A percentile compares a stretch with the other conserved stretches of the same genome.
Conservation (phyloP, 345 rosid genomes). For the Nephelium lappaceum region DNA sequence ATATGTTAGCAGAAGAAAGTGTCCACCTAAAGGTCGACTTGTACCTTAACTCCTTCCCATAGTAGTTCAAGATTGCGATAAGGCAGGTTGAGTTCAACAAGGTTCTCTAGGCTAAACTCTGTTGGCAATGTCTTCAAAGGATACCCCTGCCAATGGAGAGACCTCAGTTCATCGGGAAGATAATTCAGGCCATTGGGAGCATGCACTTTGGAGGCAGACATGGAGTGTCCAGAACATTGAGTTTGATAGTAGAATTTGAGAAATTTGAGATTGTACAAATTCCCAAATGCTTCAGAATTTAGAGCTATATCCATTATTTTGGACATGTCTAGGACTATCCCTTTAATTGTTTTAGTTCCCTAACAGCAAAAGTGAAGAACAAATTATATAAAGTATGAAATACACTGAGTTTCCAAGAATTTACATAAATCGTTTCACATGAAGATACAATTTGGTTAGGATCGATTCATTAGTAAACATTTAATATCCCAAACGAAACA, state of each 20-base stretch:
- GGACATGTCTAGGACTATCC: background rate
- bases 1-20: background rate
- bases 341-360: constrained; percentile 11
- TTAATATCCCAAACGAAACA: background rate
- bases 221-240: background rate
- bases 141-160: constrained; percentile 38
- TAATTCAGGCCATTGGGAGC: constrained; percentile 26
- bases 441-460: too few species aligned
- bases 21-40: background rate
- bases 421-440: too few species aligned
- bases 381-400: background rate
- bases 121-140: constrained; percentile 31
- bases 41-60: constrained; percentile 37
- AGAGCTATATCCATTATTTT: too few species aligned
- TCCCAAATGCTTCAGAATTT: background rate
- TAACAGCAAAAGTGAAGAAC: background rate
- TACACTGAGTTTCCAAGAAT: background rate
- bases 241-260: background rate
- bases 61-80: constrained; percentile 27
- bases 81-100: constrained; percentile 32
- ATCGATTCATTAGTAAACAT: background rate
- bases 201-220: background rate
- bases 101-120: constrained; percentile 26
- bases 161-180: constrained; percentile 33
- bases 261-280: background rate